These are phyloP conservation scores for Yamadazyma scolyti DNA, from an alignment of 805 yeast genomes.

Conservation along the genomic window DNA sequence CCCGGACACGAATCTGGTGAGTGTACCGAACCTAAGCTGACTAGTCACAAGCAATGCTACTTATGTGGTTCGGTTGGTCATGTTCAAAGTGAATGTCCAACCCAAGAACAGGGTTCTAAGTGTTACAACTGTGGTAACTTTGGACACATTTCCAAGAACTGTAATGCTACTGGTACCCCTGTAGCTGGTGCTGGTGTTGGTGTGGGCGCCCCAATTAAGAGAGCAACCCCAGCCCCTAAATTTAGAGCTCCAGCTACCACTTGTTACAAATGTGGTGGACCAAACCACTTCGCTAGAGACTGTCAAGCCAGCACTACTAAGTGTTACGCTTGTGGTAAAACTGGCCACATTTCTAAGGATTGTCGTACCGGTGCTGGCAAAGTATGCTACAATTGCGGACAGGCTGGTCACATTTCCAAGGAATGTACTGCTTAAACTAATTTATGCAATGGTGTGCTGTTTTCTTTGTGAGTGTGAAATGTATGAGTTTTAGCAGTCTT, in stretches of 20 bases:
- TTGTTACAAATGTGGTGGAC: constrained; percentile 90
- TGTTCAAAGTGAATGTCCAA: constrained; percentile 79
- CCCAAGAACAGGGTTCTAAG: constrained; percentile 61
- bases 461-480: no score
- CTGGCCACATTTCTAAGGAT: constrained; percentile 86
- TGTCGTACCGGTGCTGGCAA: constrained; percentile 58
- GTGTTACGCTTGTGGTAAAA: constrained; percentile 90
- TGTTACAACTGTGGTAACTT: constrained; percentile 59
- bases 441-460: background rate
- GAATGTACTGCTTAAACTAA: constrained; percentile 47
- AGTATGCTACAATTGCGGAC: constrained; percentile 72
- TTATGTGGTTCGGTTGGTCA: constrained; percentile 91
- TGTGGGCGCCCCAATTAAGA: constrained; percentile 12
- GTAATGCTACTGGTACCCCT: constrained; percentile 37
- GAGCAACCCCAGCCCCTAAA: constrained; percentile 20
- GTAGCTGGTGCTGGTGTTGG: constrained; percentile 7
- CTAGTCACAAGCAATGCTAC: constrained; percentile 85
- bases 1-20: constrained; percentile 88
- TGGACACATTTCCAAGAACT: constrained; percentile 82
- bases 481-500: no score
- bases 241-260: constrained; percentile 33
- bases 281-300: constrained; percentile 90
- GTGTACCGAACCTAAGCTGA: constrained; percentile 85
- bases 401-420: constrained; percentile 84
- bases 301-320: constrained; percentile 70